A percentile compares a stretch with the other conserved stretches of the same genome.
phyloP scores from a whole-genome alignment of 75 land plant genomes.

The Cryptomeria japonica region DNA sequence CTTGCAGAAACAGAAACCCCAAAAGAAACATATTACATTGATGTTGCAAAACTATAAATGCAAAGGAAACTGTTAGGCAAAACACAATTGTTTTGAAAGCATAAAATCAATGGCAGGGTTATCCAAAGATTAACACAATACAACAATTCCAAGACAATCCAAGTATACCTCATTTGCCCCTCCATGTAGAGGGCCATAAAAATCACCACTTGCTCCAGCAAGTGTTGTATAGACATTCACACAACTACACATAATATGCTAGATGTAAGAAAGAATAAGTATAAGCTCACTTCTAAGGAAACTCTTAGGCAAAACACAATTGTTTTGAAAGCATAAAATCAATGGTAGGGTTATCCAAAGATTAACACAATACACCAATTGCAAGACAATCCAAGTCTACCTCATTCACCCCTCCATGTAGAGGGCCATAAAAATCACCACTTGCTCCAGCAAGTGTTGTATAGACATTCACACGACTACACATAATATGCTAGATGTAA shows the following conservation, averaged over 20 bases:
- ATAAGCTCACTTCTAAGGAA: not conserved
- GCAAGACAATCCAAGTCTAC: conserved; percentile 16
- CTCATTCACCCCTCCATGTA: no score
- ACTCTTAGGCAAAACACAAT: no score
- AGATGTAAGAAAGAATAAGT: not conserved
- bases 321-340: no score
- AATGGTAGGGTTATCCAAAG: not conserved
- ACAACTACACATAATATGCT: conserved; percentile 59
- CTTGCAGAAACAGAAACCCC: no score
- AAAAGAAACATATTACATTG: no score
- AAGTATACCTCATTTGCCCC: no score
- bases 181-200: no score
- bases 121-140: not conserved
- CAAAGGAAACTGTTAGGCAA: no score
- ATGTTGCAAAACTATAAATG: no score
- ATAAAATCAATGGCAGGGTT: not conserved
- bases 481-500: conserved; percentile 13
- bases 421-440: conserved; percentile 97
- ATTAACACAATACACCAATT: not conserved
- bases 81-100: no score
- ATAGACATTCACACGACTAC: conserved; percentile 98
- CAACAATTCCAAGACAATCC: not conserved
- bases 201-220: conserved; percentile 97
- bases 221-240: conserved; percentile 98
- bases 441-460: conserved; percentile 98